Evolutionary conservation across 352 stramenopile species (phyloP).

Genomic region (Globisporangium echinulatum): DNA sequence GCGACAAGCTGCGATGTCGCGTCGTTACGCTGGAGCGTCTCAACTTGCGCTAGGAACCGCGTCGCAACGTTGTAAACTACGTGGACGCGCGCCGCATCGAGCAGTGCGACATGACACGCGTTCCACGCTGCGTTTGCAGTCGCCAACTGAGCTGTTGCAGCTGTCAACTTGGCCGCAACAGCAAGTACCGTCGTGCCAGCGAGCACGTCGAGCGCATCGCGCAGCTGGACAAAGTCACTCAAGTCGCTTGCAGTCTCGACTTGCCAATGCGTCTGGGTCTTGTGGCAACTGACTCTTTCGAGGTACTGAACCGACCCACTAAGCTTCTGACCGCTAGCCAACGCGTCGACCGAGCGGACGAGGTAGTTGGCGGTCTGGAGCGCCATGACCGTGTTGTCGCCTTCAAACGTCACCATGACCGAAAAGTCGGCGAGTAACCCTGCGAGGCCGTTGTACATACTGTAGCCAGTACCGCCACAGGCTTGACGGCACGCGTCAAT

Average conservation of each 20-base stretch:
- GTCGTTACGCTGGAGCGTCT: conserved; percentile 27
- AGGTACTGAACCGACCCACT: conserved; percentile 61
- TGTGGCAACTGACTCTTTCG: conserved; percentile 21
- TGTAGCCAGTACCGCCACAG: conserved; percentile 95
- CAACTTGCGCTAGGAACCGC: conserved; percentile 48
- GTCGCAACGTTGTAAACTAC: conserved; percentile 71
- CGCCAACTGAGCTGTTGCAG: conserved; percentile 10
- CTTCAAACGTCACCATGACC: conserved; percentile 95
- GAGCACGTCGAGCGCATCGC: conserved; percentile 46
- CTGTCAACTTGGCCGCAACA: conserved; percentile 30
- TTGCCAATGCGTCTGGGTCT: conserved; percentile 27
- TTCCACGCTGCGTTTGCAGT: conserved; percentile 44
- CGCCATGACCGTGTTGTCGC: conserved; percentile 96
- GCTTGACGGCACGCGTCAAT: conserved; percentile 94
- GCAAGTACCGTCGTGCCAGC: conserved; percentile 39
- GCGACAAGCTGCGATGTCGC: conserved; percentile 26
- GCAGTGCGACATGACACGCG: conserved; percentile 68
- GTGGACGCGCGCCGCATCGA: conserved; percentile 64
- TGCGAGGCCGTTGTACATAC: conserved; percentile 85
- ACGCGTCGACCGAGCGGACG: conserved; percentile 47
- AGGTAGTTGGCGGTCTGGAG: conserved; percentile 88
- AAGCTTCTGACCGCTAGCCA: conserved; percentile 40
- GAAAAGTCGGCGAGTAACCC: conserved; percentile 91
- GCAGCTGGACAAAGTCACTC: conserved; percentile 22
- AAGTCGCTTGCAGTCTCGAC: conserved; percentile 24